Conservation (phyloP, 371 early-diverging fungal species). For the Mucor mucedo region DNA sequence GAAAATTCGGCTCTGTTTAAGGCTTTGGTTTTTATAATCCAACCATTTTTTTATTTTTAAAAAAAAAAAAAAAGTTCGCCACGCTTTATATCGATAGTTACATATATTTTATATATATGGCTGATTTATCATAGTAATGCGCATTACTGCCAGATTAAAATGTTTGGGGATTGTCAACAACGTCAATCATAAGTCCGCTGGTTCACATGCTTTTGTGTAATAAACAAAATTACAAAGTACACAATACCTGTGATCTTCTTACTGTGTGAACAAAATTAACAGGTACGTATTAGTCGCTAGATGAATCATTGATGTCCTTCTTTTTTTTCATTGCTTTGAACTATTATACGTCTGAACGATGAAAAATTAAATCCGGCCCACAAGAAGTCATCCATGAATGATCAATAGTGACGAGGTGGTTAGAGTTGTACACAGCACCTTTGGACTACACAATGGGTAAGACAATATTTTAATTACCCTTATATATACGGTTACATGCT, state of each 20-base stretch:
- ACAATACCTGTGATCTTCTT: background rate
- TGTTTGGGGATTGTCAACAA: background rate
- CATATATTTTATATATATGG: background rate
- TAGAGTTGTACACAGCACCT: too few relatives aligned
- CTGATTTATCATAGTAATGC: background rate
- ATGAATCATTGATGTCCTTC: background rate
- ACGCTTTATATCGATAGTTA: too few relatives aligned
- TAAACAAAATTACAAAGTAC: background rate
- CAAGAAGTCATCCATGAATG: too few relatives aligned
- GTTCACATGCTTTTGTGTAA: conserved; percentile 1
- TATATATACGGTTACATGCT: too few relatives aligned
- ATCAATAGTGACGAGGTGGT: too few relatives aligned
- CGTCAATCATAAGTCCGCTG: background rate
- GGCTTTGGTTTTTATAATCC: too few relatives aligned
- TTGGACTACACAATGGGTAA: too few relatives aligned
- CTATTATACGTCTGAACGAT: background rate
- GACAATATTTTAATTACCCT: too few relatives aligned
- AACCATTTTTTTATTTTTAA: too few relatives aligned
- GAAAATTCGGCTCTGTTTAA: too few relatives aligned
- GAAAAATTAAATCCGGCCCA: background rate
- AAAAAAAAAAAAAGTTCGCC: too few relatives aligned
- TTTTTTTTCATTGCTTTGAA: background rate
- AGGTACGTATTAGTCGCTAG: background rate
- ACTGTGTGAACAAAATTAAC: background rate
- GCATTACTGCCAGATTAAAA: background rate